Conservation (phyloP, 768 basidiomycete species). For the Xerocomellus amylosporus region DNA sequence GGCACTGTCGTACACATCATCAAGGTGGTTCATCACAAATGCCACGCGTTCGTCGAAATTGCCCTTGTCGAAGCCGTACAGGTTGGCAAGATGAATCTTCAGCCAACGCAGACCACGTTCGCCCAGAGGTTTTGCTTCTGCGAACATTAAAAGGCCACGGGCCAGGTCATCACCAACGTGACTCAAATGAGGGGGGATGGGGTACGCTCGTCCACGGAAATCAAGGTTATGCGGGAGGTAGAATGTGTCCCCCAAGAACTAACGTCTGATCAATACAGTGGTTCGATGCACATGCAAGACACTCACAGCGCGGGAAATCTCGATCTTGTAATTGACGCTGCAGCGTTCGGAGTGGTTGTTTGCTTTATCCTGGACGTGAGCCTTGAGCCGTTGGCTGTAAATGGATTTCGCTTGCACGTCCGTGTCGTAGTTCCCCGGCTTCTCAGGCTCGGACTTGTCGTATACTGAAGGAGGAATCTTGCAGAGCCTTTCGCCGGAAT, state of each 20-base stretch:
- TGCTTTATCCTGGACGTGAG: conserved; percentile 56
- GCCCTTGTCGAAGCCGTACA: conserved; percentile 93
- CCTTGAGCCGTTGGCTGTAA: conserved; percentile 55
- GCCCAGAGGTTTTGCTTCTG: conserved; percentile 74
- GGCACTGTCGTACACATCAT: conserved; percentile 80
- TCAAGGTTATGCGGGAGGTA: conserved; percentile 96
- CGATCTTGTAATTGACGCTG: conserved; percentile 93
- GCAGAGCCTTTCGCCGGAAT: conserved; percentile 73
- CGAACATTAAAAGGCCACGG: conserved; percentile 84
- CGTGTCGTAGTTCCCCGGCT: conserved; percentile 39
- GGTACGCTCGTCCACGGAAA: conserved; percentile 96
- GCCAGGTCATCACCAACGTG: conserved; percentile 95
- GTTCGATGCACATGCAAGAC: neutral
- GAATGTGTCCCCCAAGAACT: conserved; percentile 87
- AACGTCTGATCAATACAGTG: neutral
- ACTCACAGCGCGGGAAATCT: conserved; percentile 87
- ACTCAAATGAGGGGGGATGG: conserved; percentile 91
- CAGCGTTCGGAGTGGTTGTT: conserved; percentile 91
- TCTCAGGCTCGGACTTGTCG: conserved; percentile 62
- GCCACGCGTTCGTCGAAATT: conserved; percentile 88
- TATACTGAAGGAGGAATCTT: conserved; percentile 78
- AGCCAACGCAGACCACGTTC: conserved; percentile 88
- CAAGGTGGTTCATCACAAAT: conserved; percentile 70
- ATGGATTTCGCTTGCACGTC: conserved; percentile 56
- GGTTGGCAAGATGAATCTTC: conserved; percentile 90